Conservation (phyloP, 139 green algal genomes). For the Coelastrella sp. region DNA sequence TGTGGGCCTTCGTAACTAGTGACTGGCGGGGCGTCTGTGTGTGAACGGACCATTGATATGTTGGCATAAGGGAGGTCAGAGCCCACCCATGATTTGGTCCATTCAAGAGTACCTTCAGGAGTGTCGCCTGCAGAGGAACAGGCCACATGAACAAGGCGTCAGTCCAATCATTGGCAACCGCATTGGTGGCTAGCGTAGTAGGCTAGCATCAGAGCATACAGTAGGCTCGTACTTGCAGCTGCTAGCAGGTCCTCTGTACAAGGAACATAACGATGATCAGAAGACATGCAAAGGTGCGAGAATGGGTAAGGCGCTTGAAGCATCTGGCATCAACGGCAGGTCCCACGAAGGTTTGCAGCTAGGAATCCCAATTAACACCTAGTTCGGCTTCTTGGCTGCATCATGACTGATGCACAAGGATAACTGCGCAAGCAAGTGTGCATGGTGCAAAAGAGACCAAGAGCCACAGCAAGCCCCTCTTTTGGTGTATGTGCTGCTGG, state of each 20-base stretch:
- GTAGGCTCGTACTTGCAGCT: too few relatives aligned
- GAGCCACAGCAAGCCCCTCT: too few relatives aligned
- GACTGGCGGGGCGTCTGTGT: background rate
- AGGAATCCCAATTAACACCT: background rate
- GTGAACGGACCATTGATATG: background rate
- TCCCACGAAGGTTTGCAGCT: background rate
- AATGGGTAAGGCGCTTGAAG: too few relatives aligned
- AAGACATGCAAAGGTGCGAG: too few relatives aligned
- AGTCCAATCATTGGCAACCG: too few relatives aligned
- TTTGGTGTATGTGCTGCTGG: too few relatives aligned
- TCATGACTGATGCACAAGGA: background rate
- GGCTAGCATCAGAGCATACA: too few relatives aligned
- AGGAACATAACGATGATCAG: too few relatives aligned
- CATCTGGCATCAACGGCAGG: too few relatives aligned
- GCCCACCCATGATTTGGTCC: background rate
- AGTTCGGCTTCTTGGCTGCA: background rate
- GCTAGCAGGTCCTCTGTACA: too few relatives aligned
- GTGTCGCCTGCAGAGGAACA: background rate
- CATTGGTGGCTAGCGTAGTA: too few relatives aligned
- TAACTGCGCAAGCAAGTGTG: background rate
- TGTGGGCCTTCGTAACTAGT: constrained; percentile 37
- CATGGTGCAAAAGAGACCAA: background rate
- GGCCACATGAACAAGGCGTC: background rate
- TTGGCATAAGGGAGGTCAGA: background rate
- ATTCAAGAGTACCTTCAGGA: background rate